Percentiles rank a stretch among this genome's conserved stretches.
Evolutionary conservation across 306 rosid species (phyloP).

Genomic region (Quillaja saponaria): DNA sequence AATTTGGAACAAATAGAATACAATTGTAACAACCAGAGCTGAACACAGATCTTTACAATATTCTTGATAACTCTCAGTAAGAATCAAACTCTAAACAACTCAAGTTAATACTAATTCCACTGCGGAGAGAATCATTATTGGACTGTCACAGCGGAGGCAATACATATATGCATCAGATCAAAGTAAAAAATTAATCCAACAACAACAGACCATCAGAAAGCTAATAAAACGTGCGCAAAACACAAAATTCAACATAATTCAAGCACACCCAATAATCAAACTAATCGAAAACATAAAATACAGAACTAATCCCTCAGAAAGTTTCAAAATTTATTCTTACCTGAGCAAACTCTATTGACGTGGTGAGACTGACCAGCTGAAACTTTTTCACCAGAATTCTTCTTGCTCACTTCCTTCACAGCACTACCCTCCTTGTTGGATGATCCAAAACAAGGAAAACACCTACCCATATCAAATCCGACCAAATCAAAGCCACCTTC

Average conservation of each 20-base stretch:
- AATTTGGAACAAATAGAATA: conserved; percentile 9
- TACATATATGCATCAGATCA: conserved; percentile 63
- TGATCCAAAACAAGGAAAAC: conserved; percentile 98
- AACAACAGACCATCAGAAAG: conserved; percentile 24
- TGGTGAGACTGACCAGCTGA: conserved; percentile 70
- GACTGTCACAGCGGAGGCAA: conserved; percentile 31
- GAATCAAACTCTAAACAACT: conserved; percentile 28
- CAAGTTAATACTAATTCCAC: conserved; percentile 23
- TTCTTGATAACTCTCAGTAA: conserved; percentile 22
- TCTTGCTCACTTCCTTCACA: conserved; percentile 63
- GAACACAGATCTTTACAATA: conserved; percentile 48
- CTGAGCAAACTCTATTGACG: conserved; percentile 68
- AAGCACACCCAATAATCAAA: conserved; percentile 32
- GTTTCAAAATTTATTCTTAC: conserved; percentile 36
- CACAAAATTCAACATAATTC: conserved; percentile 44
- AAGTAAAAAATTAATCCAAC: conserved; percentile 29
- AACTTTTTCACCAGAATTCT: conserved; percentile 74
- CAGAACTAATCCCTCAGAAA: conserved; percentile 8
- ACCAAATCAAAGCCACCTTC: conserved; percentile 54
- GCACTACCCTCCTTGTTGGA: conserved; percentile 64
- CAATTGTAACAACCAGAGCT: conserved; percentile 22
- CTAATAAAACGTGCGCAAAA: background rate
- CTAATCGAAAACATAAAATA: conserved; percentile 18
- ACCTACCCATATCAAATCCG: conserved; percentile 91
- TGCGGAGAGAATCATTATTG: conserved; percentile 25